Evolutionary conservation across 2,329 filamentous ascomycete species (phyloP).

Genomic region (Alternaria ventricosa): DNA sequence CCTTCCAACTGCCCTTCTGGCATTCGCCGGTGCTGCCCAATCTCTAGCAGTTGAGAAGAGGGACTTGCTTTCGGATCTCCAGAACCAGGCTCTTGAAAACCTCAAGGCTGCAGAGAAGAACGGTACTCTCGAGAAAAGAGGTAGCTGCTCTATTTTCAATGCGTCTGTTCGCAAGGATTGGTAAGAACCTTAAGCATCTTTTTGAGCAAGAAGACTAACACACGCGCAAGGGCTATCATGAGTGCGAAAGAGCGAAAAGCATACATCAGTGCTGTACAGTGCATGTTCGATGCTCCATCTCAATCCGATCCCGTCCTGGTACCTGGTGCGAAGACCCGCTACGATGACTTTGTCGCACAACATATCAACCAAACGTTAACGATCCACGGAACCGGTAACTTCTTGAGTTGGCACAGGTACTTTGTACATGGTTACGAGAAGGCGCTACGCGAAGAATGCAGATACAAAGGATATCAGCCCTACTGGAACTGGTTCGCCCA

Average conservation of each 20-base stretch:
- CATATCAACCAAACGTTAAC: conserved; percentile 29
- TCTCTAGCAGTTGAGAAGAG: conserved; percentile 11
- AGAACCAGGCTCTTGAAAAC: conserved; percentile 16
- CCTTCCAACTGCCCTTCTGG: conserved; percentile 9
- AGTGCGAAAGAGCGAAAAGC: conserved; percentile 17
- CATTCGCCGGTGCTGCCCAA: conserved; percentile 12
- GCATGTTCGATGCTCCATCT: conserved; percentile 20
- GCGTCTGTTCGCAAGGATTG: conserved; percentile 21
- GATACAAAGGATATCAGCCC: conserved; percentile 45
- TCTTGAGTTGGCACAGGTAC: conserved; percentile 46
- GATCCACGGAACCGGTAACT: conserved; percentile 31
- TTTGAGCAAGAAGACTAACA: neutral
- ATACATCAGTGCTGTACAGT: conserved; percentile 30
- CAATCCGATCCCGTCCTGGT: conserved; percentile 16
- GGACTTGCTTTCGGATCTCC: conserved; percentile 18
- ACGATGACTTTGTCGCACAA: conserved; percentile 36
- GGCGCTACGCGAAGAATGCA: conserved; percentile 48
- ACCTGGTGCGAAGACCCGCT: conserved; percentile 33
- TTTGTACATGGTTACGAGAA: conserved; percentile 47
- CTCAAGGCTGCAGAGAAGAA: conserved; percentile 13
- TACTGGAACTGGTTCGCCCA: conserved; percentile 58
- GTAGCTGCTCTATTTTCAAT: conserved; percentile 11
- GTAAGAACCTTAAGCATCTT: neutral
- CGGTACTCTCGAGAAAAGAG: conserved; percentile 4
- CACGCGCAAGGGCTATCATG: neutral